Base-by-base conservation (phyloP, 2,329 filamentous ascomycete genomes). In the Huntiella omanensis region DNA sequence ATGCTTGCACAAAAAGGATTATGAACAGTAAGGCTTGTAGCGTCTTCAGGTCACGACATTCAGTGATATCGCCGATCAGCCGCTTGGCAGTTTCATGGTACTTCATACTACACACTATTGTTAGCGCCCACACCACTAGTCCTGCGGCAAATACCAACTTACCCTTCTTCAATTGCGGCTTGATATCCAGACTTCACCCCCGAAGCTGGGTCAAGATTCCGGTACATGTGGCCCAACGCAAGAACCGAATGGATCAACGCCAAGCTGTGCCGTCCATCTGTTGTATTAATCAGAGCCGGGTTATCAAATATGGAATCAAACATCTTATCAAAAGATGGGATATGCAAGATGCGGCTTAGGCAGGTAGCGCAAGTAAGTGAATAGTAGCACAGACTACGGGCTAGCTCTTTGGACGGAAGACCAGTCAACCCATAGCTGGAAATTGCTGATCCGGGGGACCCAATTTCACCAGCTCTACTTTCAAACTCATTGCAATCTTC, bases 1-100 rank as follows among this genome's bases (percentile, higher is more conserved):
- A 83, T 2, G 80, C 76, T 56, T 91, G 83, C 1, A 88, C 67
- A 56, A 87, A 91, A 2, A 88, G 64, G 42, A 86, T 80, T 70
- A 86, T 82, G 57, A 84, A 86, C 15, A 86, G 63, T 5, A 91
- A 68, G 2, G 80, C 75, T 58, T 91, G 83, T 6, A 88, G 64
- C 1, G 82, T 82, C 15, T 69, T 72, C 38, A 88, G 65, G 56
- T 87, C 82, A 40, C 82, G 75, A 53, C 81, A 86, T 50, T 79
- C 75, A 1, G 74, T 75, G 38, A 78, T 65, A 51, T 79, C 75
- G 48, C 73, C 68, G 41, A 87, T 63, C 48, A 86, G 66, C 38
- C 73, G 64, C 47, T 80, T 71, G 4, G 81, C 74, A 3, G 71
- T 70, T 53, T 73, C 74, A 58, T 84, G 86, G 52, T 83, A 88